These are phyloP conservation scores for Hymenoscyphus fructigenus DNA, from an alignment of 2,329 filamentous ascomycete genomes.

Conservation along the genomic window DNA sequence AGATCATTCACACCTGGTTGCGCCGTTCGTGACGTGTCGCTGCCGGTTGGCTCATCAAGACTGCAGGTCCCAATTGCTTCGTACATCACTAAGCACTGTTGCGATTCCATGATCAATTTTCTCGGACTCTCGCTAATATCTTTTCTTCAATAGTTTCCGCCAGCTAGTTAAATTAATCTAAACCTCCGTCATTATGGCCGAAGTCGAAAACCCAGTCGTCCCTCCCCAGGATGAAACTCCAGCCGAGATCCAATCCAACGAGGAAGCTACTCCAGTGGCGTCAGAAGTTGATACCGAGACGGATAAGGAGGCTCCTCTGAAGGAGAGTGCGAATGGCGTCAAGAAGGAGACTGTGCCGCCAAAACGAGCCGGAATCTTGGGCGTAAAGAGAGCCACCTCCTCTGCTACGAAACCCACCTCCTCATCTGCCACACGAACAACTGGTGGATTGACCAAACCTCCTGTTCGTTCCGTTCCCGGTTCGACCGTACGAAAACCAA, in stretches of 20 bases:
- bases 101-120: slow-evolving; percentile 16
- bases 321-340: slow-evolving; percentile 29
- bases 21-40: slow-evolving; percentile 30
- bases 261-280: slow-evolving; percentile 29
- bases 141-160: background rate
- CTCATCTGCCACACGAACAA: slow-evolving; percentile 31
- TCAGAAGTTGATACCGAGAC: slow-evolving; percentile 33
- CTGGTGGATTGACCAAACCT: slow-evolving; percentile 37
- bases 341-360: slow-evolving; percentile 37
- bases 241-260: slow-evolving; percentile 27
- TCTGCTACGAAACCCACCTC: slow-evolving; percentile 28
- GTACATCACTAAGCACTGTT: slow-evolving; percentile 12
- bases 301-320: slow-evolving; percentile 28
- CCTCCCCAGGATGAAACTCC: slow-evolving; percentile 25
- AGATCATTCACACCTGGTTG: background rate
- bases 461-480: slow-evolving; percentile 33
- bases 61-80: slow-evolving; percentile 18
- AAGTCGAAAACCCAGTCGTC: slow-evolving; percentile 29
- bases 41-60: slow-evolving; percentile 17
- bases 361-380: slow-evolving; percentile 28
- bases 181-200: slow-evolving; percentile 27
- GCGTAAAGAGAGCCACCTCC: slow-evolving; percentile 30
- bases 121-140: slow-evolving; percentile 10
- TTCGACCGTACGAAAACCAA: slow-evolving; percentile 32
- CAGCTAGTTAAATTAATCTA: background rate